phyloP scores from a whole-genome alignment of 768 basidiomycete species.

The Tephrocybe rancida region DNA sequence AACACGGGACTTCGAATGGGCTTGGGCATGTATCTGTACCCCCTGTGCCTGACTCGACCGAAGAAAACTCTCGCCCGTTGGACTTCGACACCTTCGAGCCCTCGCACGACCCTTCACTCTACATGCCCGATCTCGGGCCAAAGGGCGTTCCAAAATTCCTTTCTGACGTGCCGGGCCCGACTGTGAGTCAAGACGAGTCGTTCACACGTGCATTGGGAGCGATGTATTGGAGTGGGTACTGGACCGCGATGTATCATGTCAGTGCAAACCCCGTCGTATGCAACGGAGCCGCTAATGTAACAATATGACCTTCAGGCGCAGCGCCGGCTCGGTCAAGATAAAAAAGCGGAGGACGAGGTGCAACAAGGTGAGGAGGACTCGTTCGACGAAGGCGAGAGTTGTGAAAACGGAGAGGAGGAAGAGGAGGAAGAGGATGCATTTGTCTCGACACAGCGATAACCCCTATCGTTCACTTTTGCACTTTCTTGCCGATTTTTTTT shows the following conservation, averaged over 20 bases:
- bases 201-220: slow-evolving; percentile 75
- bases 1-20: neutral
- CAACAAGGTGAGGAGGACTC: slow-evolving; percentile 18
- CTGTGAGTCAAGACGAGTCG: slow-evolving; percentile 71
- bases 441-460: slow-evolving; percentile 41
- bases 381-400: slow-evolving; percentile 10
- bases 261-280: too few relatives aligned
- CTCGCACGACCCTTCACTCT: slow-evolving; percentile 65
- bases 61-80: slow-evolving; percentile 59
- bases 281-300: too few relatives aligned
- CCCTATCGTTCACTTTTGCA: neutral
- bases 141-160: slow-evolving; percentile 28
- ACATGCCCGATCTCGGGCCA: slow-evolving; percentile 22
- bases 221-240: slow-evolving; percentile 89
- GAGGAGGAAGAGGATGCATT: slow-evolving; percentile 33
- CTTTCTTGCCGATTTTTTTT: too few relatives aligned
- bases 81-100: slow-evolving; percentile 76
- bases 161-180: slow-evolving; percentile 33
- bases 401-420: slow-evolving; percentile 16
- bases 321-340: slow-evolving; percentile 23
- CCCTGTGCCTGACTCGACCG: slow-evolving; percentile 19
- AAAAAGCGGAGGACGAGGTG: slow-evolving; percentile 17
- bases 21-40: slow-evolving; percentile 3
- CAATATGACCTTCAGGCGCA: slow-evolving; percentile 29
- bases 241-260: slow-evolving; percentile 71